Conservation (phyloP, 2,329 filamentous ascomycete species). For the Zelopaecilomyces penicillatus region DNA sequence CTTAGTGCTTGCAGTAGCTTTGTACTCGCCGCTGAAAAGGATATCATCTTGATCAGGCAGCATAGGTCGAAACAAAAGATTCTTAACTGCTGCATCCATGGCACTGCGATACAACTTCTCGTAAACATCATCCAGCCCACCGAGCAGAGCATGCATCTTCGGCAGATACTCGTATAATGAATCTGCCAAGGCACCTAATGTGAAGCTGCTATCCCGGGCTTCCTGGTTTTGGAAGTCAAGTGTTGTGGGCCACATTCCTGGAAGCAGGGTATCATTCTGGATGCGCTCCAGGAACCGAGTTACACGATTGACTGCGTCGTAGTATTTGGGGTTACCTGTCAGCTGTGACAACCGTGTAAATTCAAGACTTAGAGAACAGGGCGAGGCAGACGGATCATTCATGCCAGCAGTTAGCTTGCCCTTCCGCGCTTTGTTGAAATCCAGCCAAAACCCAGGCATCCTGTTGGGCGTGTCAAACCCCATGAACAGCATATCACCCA, state of each 20-base stretch:
- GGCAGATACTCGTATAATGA: constrained; percentile 54
- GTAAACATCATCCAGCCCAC: constrained; percentile 53
- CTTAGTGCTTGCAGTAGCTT: constrained; percentile 16
- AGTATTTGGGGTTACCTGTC: constrained; percentile 64
- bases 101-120: constrained; percentile 56
- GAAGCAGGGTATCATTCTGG: constrained; percentile 61
- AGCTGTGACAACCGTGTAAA: constrained; percentile 68
- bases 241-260: constrained; percentile 67
- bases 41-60: constrained; percentile 52
- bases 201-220: constrained; percentile 36
- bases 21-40: constrained; percentile 31
- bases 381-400: constrained; percentile 38
- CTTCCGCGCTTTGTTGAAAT: constrained; percentile 35
- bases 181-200: constrained; percentile 46
- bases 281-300: constrained; percentile 59
- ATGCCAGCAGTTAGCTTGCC: constrained; percentile 40
- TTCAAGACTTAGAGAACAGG: constrained; percentile 63
- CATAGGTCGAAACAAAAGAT: constrained; percentile 65
- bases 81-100: constrained; percentile 51
- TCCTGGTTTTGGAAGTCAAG: constrained; percentile 53
- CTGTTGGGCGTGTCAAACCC: constrained; percentile 48
- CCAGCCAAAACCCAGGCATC: constrained; percentile 38
- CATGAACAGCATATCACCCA: constrained; percentile 46
- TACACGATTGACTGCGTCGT: constrained; percentile 67
- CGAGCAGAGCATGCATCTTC: constrained; percentile 57